These are phyloP conservation scores for Alternaria gansuensis DNA, from an alignment of 2,329 filamentous ascomycete species.

Conservation along the genomic window DNA sequence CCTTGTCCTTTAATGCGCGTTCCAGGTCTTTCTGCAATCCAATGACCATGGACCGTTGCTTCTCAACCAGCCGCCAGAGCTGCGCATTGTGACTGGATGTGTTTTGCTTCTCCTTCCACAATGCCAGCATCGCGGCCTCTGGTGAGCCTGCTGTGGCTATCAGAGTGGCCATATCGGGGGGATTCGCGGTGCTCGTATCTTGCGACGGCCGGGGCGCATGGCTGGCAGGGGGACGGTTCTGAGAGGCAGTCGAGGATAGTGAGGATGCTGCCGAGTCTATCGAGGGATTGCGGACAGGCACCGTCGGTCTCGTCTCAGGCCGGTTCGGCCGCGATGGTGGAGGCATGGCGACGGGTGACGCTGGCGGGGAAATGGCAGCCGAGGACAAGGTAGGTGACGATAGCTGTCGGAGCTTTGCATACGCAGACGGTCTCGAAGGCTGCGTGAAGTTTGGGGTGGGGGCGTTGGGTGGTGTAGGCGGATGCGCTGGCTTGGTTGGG, in stretches of 20 bases:
- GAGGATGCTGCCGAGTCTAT: conserved; percentile 91
- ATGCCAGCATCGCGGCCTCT: conserved; percentile 85
- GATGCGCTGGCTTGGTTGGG: conserved; percentile 25
- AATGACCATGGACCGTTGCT: conserved; percentile 91
- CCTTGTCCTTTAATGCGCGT: conserved; percentile 89
- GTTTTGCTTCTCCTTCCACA: conserved; percentile 90
- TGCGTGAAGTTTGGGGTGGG: conserved; percentile 27
- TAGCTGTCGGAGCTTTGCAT: conserved; percentile 48
- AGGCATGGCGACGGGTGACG: conserved; percentile 50
- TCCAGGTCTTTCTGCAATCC: conserved; percentile 95
- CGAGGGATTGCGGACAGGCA: conserved; percentile 76
- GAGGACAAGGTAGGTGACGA: conserved; percentile 49
- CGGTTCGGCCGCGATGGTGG: conserved; percentile 49
- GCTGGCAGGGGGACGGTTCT: conserved; percentile 64
- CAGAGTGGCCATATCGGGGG: conserved; percentile 79
- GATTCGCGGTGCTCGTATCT: conserved; percentile 61
- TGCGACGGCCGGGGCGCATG: conserved; percentile 67
- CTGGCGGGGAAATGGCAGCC: conserved; percentile 45
- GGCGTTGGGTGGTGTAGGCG: conserved; percentile 19
- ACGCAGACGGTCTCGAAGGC: conserved; percentile 38
- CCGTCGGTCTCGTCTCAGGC: conserved; percentile 43
- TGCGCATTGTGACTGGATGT: conserved; percentile 90
- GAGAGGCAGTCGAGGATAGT: conserved; percentile 54
- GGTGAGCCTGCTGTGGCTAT: conserved; percentile 86
- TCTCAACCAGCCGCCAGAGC: conserved; percentile 94